Evolutionary conservation across 345 rosid genomes (phyloP).

Genomic region (Brassica juncea): DNA sequence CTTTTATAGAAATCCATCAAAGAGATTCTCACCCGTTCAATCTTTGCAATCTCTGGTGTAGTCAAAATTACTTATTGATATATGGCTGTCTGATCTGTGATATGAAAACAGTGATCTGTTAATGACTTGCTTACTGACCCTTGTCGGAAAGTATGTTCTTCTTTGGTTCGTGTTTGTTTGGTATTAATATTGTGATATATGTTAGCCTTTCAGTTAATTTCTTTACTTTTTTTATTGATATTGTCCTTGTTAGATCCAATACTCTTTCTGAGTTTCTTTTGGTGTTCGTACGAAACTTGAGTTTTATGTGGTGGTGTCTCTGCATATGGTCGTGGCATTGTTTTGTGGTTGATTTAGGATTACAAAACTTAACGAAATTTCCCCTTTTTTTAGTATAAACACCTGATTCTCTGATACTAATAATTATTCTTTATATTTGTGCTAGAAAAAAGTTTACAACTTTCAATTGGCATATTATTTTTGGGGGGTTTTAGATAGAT

Average conservation of each 20-base stretch:
- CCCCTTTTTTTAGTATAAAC: neutral
- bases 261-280: neutral
- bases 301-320: neutral
- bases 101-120: neutral
- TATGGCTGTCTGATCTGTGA: neutral
- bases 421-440: neutral
- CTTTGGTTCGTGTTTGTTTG: neutral
- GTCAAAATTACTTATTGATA: neutral
- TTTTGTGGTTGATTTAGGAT: neutral
- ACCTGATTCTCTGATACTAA: neutral
- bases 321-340: neutral
- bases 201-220: neutral
- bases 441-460: neutral
- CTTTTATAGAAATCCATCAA: neutral
- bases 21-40: neutral
- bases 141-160: neutral
- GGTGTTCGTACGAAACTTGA: conserved; percentile 2
- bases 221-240: neutral
- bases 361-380: neutral
- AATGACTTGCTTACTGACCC: neutral
- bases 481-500: neutral
- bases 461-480: neutral
- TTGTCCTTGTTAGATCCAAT: conserved; percentile 2
- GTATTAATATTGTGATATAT: neutral
- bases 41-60: neutral